These are phyloP conservation scores for Phytophthora meadii DNA, from an alignment of 352 stramenopile species.

Conservation along the genomic window DNA sequence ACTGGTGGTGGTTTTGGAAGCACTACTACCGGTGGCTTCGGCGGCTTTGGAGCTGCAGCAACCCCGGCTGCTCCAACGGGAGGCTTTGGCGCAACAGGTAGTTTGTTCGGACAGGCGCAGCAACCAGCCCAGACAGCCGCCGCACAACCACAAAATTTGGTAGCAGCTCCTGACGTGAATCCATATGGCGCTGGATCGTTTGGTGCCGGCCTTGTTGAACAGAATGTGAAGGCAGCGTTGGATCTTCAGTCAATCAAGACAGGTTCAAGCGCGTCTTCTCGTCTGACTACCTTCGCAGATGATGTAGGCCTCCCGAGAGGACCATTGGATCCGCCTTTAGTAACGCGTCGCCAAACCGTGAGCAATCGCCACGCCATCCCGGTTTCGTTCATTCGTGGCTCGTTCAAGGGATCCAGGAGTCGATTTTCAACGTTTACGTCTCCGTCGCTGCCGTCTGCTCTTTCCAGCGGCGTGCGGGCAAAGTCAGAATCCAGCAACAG, in stretches of 20 bases:
- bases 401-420: constrained; percentile 78
- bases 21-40: constrained; percentile 48
- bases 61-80: constrained; percentile 36
- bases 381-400: constrained; percentile 77
- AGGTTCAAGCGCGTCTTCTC: constrained; percentile 52
- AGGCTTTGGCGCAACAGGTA: constrained; percentile 42
- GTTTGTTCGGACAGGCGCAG: constrained; percentile 43
- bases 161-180: constrained; percentile 64
- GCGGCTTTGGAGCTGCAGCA: constrained; percentile 47
- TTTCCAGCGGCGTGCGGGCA: constrained; percentile 26
- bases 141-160: constrained; percentile 54
- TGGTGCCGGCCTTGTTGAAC: constrained; percentile 62
- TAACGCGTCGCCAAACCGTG: constrained; percentile 64
- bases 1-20: constrained; percentile 43
- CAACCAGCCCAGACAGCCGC: constrained; percentile 36
- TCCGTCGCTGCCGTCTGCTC: constrained; percentile 22
- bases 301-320: constrained; percentile 77
- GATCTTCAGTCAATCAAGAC: constrained; percentile 68
- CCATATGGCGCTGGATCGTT: constrained; percentile 64
- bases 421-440: constrained; percentile 64
- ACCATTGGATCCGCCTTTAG: constrained; percentile 57
- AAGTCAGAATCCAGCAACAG: constrained; percentile 20
- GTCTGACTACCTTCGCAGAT: constrained; percentile 65
- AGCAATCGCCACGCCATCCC: constrained; percentile 62
- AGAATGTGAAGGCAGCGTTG: constrained; percentile 69